phyloP scores from a whole-genome alignment of 768 basidiomycete genomes.

The Psilocybe cyanescens region DNA sequence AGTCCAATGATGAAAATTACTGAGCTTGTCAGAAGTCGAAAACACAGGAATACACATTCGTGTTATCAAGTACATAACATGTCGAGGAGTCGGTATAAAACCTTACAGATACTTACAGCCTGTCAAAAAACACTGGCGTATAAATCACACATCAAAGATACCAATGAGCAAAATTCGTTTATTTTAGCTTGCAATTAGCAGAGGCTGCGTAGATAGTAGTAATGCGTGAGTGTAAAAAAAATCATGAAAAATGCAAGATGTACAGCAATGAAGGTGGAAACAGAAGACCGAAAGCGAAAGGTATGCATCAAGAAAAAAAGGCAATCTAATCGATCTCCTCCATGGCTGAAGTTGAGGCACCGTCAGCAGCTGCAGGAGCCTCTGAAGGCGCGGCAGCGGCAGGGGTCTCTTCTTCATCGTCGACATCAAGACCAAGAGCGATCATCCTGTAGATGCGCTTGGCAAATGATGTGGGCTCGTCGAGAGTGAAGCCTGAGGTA shows the following conservation, averaged over 20 bases:
- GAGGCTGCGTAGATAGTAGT: constrained; percentile 19
- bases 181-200: constrained; percentile 22
- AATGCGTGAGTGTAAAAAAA: constrained; percentile 16
- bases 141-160: neutral
- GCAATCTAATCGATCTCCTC: constrained; percentile 88
- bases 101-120: no score
- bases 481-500: constrained; percentile 94
- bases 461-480: constrained; percentile 93
- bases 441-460: constrained; percentile 99
- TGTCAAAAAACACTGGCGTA: no score
- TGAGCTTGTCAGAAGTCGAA: no score
- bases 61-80: no score
- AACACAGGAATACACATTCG: no score
- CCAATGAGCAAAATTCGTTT: neutral
- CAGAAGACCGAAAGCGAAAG: constrained; percentile 10
- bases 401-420: constrained; percentile 74
- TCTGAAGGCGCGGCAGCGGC: constrained; percentile 47
- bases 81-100: no score
- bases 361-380: constrained; percentile 57
- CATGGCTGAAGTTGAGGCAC: constrained; percentile 82
- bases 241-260: constrained; percentile 30
- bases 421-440: constrained; percentile 86
- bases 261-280: constrained; percentile 31
- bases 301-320: constrained; percentile 5
- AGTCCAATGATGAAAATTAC: no score